Evolutionary conservation across 257 asterid species (phyloP).

Genomic region (Solanum tarapatanum): DNA sequence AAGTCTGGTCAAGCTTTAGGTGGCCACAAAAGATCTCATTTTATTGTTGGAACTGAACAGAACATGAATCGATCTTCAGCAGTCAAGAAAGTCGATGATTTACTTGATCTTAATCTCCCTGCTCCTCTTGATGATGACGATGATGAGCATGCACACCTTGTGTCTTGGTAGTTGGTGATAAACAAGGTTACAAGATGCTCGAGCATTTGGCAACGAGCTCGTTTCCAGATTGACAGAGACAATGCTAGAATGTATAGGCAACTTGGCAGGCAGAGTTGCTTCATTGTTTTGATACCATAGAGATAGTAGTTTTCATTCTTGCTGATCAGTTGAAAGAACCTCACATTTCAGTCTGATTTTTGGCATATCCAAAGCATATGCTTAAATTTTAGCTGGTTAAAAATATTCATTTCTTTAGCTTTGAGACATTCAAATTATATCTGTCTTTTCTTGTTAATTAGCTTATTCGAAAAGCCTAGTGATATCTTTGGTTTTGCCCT

Average conservation of each 20-base stretch:
- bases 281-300: not conserved
- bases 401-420: not conserved
- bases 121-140: slow-evolving; percentile 64
- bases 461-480: not conserved
- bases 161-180: slow-evolving; percentile 18
- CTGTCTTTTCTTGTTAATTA: not conserved
- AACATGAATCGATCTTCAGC: slow-evolving; percentile 17
- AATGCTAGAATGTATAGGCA: slow-evolving; percentile 1
- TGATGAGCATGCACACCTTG: slow-evolving; percentile 21
- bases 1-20: slow-evolving; percentile 97
- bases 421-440: not conserved
- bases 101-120: slow-evolving; percentile 85
- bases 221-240: not conserved
- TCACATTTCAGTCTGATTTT: not conserved
- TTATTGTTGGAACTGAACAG: slow-evolving; percentile 36
- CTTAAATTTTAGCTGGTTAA: not conserved
- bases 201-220: not conserved
- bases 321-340: slow-evolving; percentile 1
- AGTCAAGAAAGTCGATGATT: slow-evolving; percentile 27
- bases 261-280: not conserved
- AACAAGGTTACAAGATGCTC: not conserved
- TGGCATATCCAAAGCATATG: not conserved
- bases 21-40: slow-evolving; percentile 92
- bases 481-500: not conserved
- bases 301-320: not conserved